Percentiles rank a stretch among this genome's conserved stretches.
These are phyloP conservation scores for Pythium aquatile DNA, from an alignment of 352 stramenopile species.

Conservation along the genomic window DNA sequence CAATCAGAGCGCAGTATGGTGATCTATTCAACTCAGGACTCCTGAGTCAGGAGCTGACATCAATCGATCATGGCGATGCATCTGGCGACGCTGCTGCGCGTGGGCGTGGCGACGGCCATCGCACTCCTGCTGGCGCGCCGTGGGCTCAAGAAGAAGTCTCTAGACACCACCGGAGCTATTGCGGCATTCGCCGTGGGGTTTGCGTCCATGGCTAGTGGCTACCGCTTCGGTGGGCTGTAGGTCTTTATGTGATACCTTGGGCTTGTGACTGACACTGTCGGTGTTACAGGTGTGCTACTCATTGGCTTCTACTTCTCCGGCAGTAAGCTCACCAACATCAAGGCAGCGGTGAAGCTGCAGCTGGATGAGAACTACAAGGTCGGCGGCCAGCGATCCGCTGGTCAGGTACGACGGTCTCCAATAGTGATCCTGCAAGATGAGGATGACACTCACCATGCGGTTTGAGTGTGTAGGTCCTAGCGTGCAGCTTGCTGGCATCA, in stretches of 20 bases:
- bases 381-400: constrained; percentile 71
- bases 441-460: background rate
- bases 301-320: constrained; percentile 86
- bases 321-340: constrained; percentile 83
- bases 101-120: constrained; percentile 44
- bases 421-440: too few species aligned
- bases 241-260: background rate
- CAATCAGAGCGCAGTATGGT: background rate
- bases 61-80: too few species aligned
- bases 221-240: constrained; percentile 52
- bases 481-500: constrained; percentile 67
- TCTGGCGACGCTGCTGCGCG: constrained; percentile 24
- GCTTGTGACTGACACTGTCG: background rate
- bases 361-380: constrained; percentile 76
- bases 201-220: constrained; percentile 56
- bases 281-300: constrained; percentile 55
- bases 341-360: constrained; percentile 50
- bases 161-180: constrained; percentile 53
- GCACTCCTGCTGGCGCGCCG: constrained; percentile 38
- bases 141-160: constrained; percentile 68
- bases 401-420: constrained; percentile 28
- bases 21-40: background rate
- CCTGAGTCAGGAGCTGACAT: too few species aligned
- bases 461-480: constrained; percentile 55
- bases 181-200: constrained; percentile 70